Percentiles rank a stretch among this genome's conserved stretches.
Conservation (phyloP, 768 basidiomycete genomes). For the Neoboletus subvelutipes region DNA sequence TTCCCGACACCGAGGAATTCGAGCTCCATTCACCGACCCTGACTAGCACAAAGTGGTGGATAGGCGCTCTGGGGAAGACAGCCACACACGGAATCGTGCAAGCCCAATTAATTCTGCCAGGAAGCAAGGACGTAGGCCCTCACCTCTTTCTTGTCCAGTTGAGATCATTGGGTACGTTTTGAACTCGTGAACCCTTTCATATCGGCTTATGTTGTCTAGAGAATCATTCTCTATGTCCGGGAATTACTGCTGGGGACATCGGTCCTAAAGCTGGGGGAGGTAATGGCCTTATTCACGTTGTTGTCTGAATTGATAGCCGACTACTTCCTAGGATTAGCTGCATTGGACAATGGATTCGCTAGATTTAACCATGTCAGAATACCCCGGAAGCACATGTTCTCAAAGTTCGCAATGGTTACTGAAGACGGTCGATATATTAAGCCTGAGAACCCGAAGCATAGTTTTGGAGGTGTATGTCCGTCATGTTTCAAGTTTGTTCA, state of each 20-base stretch:
- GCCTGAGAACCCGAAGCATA: constrained; percentile 72
- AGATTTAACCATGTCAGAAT: constrained; percentile 65
- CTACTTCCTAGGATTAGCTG: constrained; percentile 43
- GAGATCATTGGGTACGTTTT: constrained; percentile 52
- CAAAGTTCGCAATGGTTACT: constrained; percentile 69
- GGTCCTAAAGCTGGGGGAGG: constrained; percentile 41
- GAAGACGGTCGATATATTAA: constrained; percentile 60
- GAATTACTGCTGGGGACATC: constrained; percentile 68
- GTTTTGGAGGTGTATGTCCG: constrained; percentile 66
- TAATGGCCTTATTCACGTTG: background rate
- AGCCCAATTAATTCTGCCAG: constrained; percentile 67
- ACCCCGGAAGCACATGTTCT: constrained; percentile 71
- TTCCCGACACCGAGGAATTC: constrained; percentile 65
- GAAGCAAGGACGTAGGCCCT: constrained; percentile 60
- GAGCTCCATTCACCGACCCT: constrained; percentile 74
- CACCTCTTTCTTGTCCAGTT: constrained; percentile 76
- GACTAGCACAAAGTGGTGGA: constrained; percentile 83
- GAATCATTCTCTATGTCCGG: constrained; percentile 57
- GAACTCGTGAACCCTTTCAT: background rate
- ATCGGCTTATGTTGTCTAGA: constrained; percentile 37
- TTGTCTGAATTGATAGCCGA: background rate
- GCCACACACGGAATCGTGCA: constrained; percentile 77
- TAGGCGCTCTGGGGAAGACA: constrained; percentile 68
- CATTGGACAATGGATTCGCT: constrained; percentile 69
- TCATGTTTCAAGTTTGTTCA: background rate